A percentile compares a stretch with the other conserved stretches of the same genome.
Evolutionary conservation across 2,329 filamentous ascomycete genomes (phyloP).

Genomic region (Colletotrichum tropicale): DNA sequence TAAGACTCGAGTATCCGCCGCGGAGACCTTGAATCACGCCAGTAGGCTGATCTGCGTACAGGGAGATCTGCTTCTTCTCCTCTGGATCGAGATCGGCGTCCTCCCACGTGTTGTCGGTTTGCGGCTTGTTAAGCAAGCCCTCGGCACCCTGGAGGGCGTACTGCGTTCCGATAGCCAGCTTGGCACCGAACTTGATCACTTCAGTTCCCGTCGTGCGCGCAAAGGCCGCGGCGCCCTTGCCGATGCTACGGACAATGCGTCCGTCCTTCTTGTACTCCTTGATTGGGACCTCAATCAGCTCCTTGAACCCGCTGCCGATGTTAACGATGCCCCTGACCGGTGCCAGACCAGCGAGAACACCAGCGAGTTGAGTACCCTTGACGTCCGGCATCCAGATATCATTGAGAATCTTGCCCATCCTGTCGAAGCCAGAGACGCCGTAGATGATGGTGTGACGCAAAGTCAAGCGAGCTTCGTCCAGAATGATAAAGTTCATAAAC

Average conservation of each 20-base stretch:
- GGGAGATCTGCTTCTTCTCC: slow-evolving; percentile 79
- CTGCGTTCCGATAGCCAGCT: slow-evolving; percentile 92
- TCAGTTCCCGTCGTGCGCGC: slow-evolving; percentile 93
- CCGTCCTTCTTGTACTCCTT: slow-evolving; percentile 94
- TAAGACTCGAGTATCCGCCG: slow-evolving; percentile 81
- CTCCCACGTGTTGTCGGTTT: slow-evolving; percentile 52
- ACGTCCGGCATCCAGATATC: slow-evolving; percentile 98
- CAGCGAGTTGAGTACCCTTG: slow-evolving; percentile 84
- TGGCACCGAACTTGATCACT: slow-evolving; percentile 91
- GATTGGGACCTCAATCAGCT: slow-evolving; percentile 88
- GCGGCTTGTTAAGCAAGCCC: slow-evolving; percentile 65
- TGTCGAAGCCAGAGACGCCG: slow-evolving; percentile 88
- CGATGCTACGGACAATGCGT: slow-evolving; percentile 86
- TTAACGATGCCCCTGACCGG: slow-evolving; percentile 91
- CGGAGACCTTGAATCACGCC: slow-evolving; percentile 86
- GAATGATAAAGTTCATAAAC: slow-evolving; percentile 97
- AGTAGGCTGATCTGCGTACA: slow-evolving; percentile 93
- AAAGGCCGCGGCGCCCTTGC: slow-evolving; percentile 89
- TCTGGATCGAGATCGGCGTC: slow-evolving; percentile 69
- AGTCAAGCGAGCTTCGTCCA: slow-evolving; percentile 87
- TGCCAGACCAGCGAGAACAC: slow-evolving; percentile 86
- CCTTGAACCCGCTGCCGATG: slow-evolving; percentile 83
- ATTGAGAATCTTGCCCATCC: slow-evolving; percentile 87
- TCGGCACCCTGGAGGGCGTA: slow-evolving; percentile 91
- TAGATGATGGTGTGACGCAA: slow-evolving; percentile 92